Conservation (phyloP, 306 rosid species). For the Oemleria cerasiformis region DNA sequence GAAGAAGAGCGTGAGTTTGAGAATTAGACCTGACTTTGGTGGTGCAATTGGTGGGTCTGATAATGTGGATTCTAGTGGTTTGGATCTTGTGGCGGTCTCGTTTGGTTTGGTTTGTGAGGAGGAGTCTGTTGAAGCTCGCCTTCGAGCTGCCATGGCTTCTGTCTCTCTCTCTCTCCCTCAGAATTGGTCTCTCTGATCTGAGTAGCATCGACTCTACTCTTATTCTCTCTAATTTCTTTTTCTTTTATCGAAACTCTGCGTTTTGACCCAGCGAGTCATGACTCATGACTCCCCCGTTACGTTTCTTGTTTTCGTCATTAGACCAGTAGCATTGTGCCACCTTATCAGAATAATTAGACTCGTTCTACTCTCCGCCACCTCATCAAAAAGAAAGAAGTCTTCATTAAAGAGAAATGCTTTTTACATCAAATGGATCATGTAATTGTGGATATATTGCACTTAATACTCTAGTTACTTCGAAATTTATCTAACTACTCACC, state of each 20-base stretch:
- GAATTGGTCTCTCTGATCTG: neutral
- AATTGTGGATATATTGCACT: too few species aligned
- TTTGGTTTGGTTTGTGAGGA: constrained; percentile 29
- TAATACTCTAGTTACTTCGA: too few species aligned
- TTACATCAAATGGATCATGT: too few species aligned
- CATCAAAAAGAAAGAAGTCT: too few species aligned
- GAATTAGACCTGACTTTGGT: constrained; percentile 59
- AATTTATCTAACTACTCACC: too few species aligned
- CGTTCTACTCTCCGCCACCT: too few species aligned
- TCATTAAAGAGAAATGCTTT: too few species aligned
- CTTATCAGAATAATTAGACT: too few species aligned
- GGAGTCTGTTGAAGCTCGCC: constrained; percentile 47
- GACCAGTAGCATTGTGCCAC: too few species aligned
- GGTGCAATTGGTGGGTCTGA: constrained; percentile 60
- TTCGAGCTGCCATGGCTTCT: constrained; percentile 71
- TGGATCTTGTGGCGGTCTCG: constrained; percentile 17
- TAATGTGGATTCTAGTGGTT: constrained; percentile 23
- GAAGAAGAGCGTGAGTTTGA: constrained; percentile 56
- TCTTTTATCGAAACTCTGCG: neutral
- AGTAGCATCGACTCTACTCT: neutral
- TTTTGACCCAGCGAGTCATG: neutral
- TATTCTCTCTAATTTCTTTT: neutral
- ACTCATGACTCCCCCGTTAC: too few species aligned
- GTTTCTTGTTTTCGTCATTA: too few species aligned
- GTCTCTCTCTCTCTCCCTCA: neutral